These are phyloP conservation scores for Penicillium riverlandense DNA, from an alignment of 495 filamentous ascomycete genomes.

Conservation along the genomic window DNA sequence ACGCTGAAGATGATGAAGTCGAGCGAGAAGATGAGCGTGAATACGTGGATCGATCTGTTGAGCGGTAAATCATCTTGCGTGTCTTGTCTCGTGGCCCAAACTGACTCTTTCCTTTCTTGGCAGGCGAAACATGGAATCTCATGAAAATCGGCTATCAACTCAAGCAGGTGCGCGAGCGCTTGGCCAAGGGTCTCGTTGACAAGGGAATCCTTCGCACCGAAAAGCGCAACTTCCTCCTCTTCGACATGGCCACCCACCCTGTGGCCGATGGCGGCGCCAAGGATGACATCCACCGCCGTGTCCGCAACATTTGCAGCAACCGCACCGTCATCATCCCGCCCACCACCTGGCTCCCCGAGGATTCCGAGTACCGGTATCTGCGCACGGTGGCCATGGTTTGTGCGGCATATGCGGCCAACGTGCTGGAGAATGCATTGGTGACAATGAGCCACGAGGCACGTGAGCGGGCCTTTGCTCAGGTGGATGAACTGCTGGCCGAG, in stretches of 20 bases:
- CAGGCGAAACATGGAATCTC: conserved; percentile 98
- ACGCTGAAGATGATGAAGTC: conserved; percentile 99
- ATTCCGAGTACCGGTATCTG: conserved; percentile 85
- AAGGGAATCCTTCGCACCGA: conserved; percentile 98
- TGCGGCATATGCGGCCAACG: conserved; percentile 95
- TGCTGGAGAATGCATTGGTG: conserved; percentile 92
- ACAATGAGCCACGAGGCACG: conserved; percentile 89
- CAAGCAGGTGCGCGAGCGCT: conserved; percentile 95
- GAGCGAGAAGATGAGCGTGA: conserved; percentile 99
- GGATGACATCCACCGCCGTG: conserved; percentile 88
- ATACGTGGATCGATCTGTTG: conserved; percentile 97
- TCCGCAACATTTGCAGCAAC: conserved; percentile 86
- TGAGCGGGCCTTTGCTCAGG: conserved; percentile 91
- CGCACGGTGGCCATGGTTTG: conserved; percentile 94
- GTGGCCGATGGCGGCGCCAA: conserved; percentile 95
- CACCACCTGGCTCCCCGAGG: conserved; percentile 84
- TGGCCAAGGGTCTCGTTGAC: conserved; percentile 96
- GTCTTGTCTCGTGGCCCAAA: background rate
- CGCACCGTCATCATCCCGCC: conserved; percentile 84
- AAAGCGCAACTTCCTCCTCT: conserved; percentile 97
- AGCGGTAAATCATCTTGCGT: conserved; percentile 55
- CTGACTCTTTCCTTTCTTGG: conserved; percentile 14
- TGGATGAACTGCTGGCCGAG: conserved; percentile 89
- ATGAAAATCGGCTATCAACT: conserved; percentile 99
- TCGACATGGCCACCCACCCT: conserved; percentile 99